These are phyloP conservation scores for Ascochyta lentis DNA, from an alignment of 2,329 filamentous ascomycete species.

Conservation along the genomic window DNA sequence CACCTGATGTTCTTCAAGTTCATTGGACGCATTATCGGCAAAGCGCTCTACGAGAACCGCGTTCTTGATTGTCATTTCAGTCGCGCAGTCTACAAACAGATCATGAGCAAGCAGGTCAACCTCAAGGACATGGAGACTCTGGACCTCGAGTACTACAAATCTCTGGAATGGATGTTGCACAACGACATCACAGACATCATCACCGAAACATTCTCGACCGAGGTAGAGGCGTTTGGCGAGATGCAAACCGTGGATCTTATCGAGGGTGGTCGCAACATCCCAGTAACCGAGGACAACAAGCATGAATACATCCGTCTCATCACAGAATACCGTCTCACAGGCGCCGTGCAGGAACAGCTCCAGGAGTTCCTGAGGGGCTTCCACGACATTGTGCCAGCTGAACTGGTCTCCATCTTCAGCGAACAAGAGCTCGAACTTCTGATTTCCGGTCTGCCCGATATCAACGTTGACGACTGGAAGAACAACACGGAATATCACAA, in stretches of 20 bases:
- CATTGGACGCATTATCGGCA: slow-evolving; percentile 97
- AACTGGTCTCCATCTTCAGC: slow-evolving; percentile 96
- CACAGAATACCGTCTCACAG: slow-evolving; percentile 90
- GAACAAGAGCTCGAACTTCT: slow-evolving; percentile 96
- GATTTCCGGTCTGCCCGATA: slow-evolving; percentile 95
- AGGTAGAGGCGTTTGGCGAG: slow-evolving; percentile 92
- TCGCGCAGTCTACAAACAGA: slow-evolving; percentile 96
- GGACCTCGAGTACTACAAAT: slow-evolving; percentile 98
- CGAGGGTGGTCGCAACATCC: slow-evolving; percentile 85
- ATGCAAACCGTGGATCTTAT: slow-evolving; percentile 86
- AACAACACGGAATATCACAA: slow-evolving; percentile 99
- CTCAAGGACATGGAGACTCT: slow-evolving; percentile 99
- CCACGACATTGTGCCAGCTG: slow-evolving; percentile 96
- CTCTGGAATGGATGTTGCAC: slow-evolving; percentile 95
- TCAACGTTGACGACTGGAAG: slow-evolving; percentile 99
- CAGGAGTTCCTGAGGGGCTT: slow-evolving; percentile 93
- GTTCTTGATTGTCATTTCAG: slow-evolving; percentile 99
- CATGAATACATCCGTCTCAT: slow-evolving; percentile 95
- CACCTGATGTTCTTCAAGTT: slow-evolving; percentile 99
- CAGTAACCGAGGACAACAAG: slow-evolving; percentile 98
- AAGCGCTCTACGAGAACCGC: slow-evolving; percentile 94
- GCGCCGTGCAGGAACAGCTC: slow-evolving; percentile 92
- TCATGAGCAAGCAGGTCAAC: slow-evolving; percentile 91
- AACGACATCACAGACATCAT: slow-evolving; percentile 99
- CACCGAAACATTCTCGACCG: slow-evolving; percentile 92